Conservation (phyloP, 352 stramenopile genomes). For the Phytophthora constricta region DNA sequence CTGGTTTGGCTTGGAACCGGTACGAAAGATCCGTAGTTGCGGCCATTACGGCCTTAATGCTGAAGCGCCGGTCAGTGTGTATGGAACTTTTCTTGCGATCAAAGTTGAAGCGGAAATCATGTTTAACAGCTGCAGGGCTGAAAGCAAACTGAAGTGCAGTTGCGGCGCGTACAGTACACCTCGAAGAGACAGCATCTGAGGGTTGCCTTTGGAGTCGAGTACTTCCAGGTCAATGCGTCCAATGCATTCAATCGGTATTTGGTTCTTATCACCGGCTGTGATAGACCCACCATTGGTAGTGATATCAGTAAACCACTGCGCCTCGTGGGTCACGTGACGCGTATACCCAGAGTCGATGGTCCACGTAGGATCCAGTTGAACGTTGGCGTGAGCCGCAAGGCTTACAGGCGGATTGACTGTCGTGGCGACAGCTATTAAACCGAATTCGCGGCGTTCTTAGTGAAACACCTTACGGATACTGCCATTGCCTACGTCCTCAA, state of each 20-base stretch:
- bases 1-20: slow-evolving; percentile 3
- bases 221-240: slow-evolving; percentile 5
- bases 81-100: neutral
- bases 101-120: slow-evolving; percentile 12
- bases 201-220: slow-evolving; percentile 14
- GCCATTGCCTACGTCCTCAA: neutral
- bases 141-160: slow-evolving; percentile 8
- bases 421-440: neutral
- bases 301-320: slow-evolving; percentile 3
- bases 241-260: slow-evolving; percentile 7
- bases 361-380: neutral
- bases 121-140: neutral
- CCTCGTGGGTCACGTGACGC: neutral
- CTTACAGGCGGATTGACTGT: neutral
- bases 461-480: neutral
- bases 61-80: slow-evolving; percentile 16
- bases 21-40: slow-evolving; percentile 8
- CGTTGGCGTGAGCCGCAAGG: neutral
- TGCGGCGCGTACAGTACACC: slow-evolving; percentile 9
- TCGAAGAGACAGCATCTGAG: neutral
- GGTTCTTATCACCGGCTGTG: slow-evolving; percentile 4
- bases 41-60: neutral
- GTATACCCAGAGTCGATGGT: slow-evolving; percentile 9
- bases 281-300: neutral
- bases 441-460: neutral